Evolutionary conservation across 148 eudicot genomes (phyloP), one percentile per base, ranked within the genome.

Genomic region (Nepenthes mirabilis): DNA sequence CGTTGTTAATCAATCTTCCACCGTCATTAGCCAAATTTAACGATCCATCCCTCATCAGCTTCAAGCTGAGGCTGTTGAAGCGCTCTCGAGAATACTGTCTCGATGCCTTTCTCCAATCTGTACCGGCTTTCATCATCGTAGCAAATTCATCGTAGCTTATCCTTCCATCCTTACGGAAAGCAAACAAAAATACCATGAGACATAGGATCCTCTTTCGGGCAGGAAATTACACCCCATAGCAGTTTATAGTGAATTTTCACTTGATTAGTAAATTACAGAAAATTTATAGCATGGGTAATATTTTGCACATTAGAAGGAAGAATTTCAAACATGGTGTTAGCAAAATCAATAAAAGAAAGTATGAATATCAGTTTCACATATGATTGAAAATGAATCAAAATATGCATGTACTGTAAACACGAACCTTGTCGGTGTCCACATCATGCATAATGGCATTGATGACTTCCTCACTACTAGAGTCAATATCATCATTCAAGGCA

Each of bases 31-130:
- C 71, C 14, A 63, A 5, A 58, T 68, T 60, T 34, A 84, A 58
- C 4, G 95, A 87, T 47, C 90, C 90, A 12, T 84, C 87, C 60
- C 56, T 74, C 65, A 83, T 81, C 57, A 84, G 65, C 74, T 84
- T 87, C 74, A 81, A 75, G 77, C 90, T 84, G 43, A 87, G 80
- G 61, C 83, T 87, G 75, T 84, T 87, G 64, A 79, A 83, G 36
- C 90, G 76, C 60, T 83, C 90, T 45, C 95, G 81, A 4, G 95
- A 87, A 69, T 87, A 87, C 58, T 87, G 95, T 73, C 85, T 74
- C 9, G 95, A 87, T 32, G 90, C 95, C 68, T 86, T 86, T 74
- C 88, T 81, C 94, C 94, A 86, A 66, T 86, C 94, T 4, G 94
- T 86, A 14, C 94, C 45, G 8, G 45, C 45, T 64, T 85, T 85